Percentiles rank a stretch among this genome's conserved stretches.
These are phyloP conservation scores for Aschersonia sp. DNA, from an alignment of 2,329 filamentous ascomycete genomes.

Conservation along the genomic window DNA sequence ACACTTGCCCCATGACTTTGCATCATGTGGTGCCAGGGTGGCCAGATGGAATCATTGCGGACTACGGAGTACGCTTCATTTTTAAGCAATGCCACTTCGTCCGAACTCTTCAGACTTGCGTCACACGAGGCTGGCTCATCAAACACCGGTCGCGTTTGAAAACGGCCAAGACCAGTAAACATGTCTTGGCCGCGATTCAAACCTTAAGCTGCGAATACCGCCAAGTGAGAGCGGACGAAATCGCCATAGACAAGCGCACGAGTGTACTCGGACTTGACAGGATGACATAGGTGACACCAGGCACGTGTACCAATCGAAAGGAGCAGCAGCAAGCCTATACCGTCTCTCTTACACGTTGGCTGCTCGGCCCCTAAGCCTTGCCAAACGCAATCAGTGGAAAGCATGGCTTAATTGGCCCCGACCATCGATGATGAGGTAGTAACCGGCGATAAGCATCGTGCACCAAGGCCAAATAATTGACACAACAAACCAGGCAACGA, in stretches of 20 bases:
- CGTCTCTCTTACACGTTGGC: neutral
- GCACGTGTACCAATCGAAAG: neutral
- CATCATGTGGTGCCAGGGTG: no score
- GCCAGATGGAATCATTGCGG: no score
- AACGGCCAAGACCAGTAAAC: no score
- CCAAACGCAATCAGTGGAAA: slow-evolving; percentile 4
- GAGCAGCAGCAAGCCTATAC: neutral
- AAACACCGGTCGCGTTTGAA: no score
- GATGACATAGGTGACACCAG: neutral
- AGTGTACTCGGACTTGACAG: neutral
- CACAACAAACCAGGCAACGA: slow-evolving; percentile 33
- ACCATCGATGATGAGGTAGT: slow-evolving; percentile 35
- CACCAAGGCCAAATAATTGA: slow-evolving; percentile 38
- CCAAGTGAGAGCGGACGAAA: neutral
- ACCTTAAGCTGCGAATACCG: neutral
- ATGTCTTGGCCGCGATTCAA: no score
- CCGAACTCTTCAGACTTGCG: no score
- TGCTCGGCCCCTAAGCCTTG: neutral
- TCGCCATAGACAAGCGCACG: no score
- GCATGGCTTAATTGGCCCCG: slow-evolving; percentile 11
- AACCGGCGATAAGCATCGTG: slow-evolving; percentile 31
- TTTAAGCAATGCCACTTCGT: no score
- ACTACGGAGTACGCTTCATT: no score
- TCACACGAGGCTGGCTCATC: no score
- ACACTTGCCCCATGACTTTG: no score